Base-by-base conservation (phyloP, 2,329 filamentous ascomycete species). In the Akanthomyces dipterigenus region DNA sequence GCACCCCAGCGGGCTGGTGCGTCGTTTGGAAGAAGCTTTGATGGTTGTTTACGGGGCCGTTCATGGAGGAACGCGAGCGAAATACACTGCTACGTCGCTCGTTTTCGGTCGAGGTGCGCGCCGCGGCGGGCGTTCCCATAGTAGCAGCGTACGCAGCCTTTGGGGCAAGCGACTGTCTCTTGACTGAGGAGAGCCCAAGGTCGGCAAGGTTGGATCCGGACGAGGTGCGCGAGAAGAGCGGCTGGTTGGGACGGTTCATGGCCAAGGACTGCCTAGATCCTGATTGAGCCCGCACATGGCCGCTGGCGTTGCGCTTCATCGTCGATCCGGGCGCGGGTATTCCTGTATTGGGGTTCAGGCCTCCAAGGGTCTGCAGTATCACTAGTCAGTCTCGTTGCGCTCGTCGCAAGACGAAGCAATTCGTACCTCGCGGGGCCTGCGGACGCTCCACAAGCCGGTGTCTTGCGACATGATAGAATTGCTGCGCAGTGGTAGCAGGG, bases 11-110 rank as follows among this genome's bases (percentile, higher is more conserved):
- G 4, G 89, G 84, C 62, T 88, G 86, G 3, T 91, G 91, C 24
- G 87, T 90, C 64, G 93, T 90, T 67, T 93, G 89, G 75, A 99
- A 99, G 80, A 99, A 98, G 64, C 91, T 96, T 73, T 97, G 93
- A 68, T 95, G 90, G 55, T 80, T 84, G 55, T 80, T 84, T 67
- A 85, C 82, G n/a, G 85, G 82, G 2, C 86, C 89, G 49, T 78
- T 80, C 16, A 80, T 83, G 1, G 90, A 93, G 14, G 86, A 84
- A n/a, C 89, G 84, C 5, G 79, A 70, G 67, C 85, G 84, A 76
- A 91, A 86, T 66, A 97, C 88, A 71, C 93, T 98, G 77, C 93
- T 98, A 65, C 95, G 74, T 69, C 90, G 78, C 63, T 87, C 80
- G 74, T 79, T 70, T 71, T 78, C 82, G 67, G 76, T 78, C 65